Conservation (phyloP, 306 rosid genomes). For the Trifolium pratense region DNA sequence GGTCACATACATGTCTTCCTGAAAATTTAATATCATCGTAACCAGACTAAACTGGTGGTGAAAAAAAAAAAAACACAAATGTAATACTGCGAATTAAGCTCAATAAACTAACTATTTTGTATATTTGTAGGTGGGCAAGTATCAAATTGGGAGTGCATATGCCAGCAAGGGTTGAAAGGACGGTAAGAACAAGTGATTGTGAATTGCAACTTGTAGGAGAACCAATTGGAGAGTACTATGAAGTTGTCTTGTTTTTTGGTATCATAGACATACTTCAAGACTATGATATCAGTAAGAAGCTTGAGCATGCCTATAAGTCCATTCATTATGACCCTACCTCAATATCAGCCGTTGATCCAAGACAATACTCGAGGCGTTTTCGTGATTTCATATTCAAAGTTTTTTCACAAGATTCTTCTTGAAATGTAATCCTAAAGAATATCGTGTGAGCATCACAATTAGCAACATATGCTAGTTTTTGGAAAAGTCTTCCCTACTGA, state of each 20-base stretch:
- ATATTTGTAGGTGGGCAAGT: slow-evolving; percentile 62
- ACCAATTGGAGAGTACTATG: slow-evolving; percentile 79
- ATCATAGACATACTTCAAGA: slow-evolving; percentile 89
- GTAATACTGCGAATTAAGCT: no score
- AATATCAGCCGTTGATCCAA: slow-evolving; percentile 92
- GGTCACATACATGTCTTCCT: slow-evolving; percentile 50
- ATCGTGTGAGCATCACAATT: no score
- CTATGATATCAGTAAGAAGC: slow-evolving; percentile 87
- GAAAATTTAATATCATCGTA: background rate
- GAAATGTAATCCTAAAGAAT: slow-evolving; percentile 1
- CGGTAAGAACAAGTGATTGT: slow-evolving; percentile 60
- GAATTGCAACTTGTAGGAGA: slow-evolving; percentile 78
- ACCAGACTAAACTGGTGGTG: no score
- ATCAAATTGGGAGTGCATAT: slow-evolving; percentile 80
- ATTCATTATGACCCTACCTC: slow-evolving; percentile 80
- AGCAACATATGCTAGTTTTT: no score
- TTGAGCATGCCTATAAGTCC: slow-evolving; percentile 91
- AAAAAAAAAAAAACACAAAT: no score
- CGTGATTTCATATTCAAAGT: slow-evolving; percentile 79
- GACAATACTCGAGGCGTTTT: slow-evolving; percentile 85
- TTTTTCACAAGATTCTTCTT: slow-evolving; percentile 62
- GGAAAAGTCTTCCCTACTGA: no score
- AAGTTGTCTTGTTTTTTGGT: slow-evolving; percentile 78
- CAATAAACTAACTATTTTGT: background rate
- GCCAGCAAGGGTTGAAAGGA: slow-evolving; percentile 86